phyloP scores from a whole-genome alignment of 768 basidiomycete genomes.

The Termitomyces sp. region DNA sequence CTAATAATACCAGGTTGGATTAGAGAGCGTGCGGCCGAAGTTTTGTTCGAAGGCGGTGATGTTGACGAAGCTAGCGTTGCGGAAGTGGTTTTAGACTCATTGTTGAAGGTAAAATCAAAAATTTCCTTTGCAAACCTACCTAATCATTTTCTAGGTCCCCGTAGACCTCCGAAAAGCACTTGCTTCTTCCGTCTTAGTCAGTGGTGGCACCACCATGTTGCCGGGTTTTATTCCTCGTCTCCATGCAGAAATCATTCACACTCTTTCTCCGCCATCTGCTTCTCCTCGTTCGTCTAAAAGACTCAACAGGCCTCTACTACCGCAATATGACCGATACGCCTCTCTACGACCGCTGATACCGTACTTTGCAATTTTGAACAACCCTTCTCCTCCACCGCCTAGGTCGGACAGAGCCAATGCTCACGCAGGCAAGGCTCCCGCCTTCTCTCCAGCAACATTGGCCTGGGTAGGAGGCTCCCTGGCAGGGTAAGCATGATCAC shows the following conservation, averaged over 20 bases:
- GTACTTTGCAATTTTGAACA: constrained; percentile 80
- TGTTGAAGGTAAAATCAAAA: constrained; percentile 60
- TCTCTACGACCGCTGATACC: constrained; percentile 64
- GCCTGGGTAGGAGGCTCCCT: constrained; percentile 93
- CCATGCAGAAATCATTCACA: constrained; percentile 68
- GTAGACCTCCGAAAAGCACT: constrained; percentile 85
- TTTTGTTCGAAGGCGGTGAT: constrained; percentile 86
- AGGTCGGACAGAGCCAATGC: constrained; percentile 44
- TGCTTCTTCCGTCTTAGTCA: constrained; percentile 77
- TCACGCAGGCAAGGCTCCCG: constrained; percentile 81
- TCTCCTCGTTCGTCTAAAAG: constrained; percentile 28
- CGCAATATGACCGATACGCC: constrained; percentile 70
- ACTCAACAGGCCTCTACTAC: constrained; percentile 33
- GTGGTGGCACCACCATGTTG: constrained; percentile 87
- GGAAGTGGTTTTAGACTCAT: constrained; percentile 70
- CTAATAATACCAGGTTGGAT: constrained; percentile 93
- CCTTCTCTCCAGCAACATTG: constrained; percentile 75
- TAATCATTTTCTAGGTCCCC: constrained; percentile 53
- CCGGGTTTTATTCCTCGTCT: constrained; percentile 91
- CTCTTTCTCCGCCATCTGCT: constrained; percentile 36
- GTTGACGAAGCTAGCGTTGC: constrained; percentile 84
- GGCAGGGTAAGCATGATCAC: constrained; percentile 63
- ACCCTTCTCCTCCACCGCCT: constrained; percentile 58
- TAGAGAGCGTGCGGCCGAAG: constrained; percentile 84
- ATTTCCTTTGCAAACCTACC: background rate